These are phyloP conservation scores for Claviceps sp. DNA, from an alignment of 2,329 filamentous ascomycete species.

Conservation along the genomic window DNA sequence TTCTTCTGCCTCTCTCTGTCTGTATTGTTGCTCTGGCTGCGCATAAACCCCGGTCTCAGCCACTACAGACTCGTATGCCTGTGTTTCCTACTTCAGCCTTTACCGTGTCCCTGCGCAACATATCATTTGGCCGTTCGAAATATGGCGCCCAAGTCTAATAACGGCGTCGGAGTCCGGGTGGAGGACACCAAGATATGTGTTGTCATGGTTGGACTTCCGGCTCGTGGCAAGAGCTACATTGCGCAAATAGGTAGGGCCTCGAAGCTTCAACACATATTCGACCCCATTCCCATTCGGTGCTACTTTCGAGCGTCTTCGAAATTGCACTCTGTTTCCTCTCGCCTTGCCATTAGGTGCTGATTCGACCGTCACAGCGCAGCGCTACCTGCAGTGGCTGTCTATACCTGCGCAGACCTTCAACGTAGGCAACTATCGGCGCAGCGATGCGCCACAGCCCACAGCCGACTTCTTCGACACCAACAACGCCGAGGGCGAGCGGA, in stretches of 20 bases:
- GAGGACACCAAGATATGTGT: slow-evolving; percentile 96
- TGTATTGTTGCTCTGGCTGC: not conserved
- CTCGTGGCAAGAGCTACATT: slow-evolving; percentile 92
- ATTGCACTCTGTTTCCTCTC: not conserved
- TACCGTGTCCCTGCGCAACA: slow-evolving; percentile 8
- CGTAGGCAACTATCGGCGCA: slow-evolving; percentile 87
- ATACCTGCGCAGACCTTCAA: slow-evolving; percentile 94
- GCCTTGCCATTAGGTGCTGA: not conserved
- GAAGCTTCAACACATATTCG: not conserved
- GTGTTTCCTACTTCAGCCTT: slow-evolving; percentile 2
- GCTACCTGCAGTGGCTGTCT: slow-evolving; percentile 93
- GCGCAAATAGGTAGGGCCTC: slow-evolving; percentile 71
- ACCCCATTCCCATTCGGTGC: not conserved
- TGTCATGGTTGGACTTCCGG: slow-evolving; percentile 95
- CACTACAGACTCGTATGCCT: slow-evolving; percentile 4
- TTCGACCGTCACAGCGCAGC: slow-evolving; percentile 47
- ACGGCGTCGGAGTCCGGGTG: slow-evolving; percentile 66
- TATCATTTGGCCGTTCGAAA: slow-evolving; percentile 8
- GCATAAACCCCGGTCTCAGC: not conserved
- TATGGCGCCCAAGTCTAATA: slow-evolving; percentile 37
- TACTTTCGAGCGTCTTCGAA: not conserved
- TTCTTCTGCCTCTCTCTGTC: not conserved
- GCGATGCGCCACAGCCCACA: slow-evolving; percentile 75
- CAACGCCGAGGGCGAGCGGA: slow-evolving; percentile 81
- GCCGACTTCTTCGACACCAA: slow-evolving; percentile 91